A percentile compares a stretch with the other conserved stretches of the same genome.
Conservation (phyloP, 176 grass and related monocot species). For the Phyllostachys edulis region DNA sequence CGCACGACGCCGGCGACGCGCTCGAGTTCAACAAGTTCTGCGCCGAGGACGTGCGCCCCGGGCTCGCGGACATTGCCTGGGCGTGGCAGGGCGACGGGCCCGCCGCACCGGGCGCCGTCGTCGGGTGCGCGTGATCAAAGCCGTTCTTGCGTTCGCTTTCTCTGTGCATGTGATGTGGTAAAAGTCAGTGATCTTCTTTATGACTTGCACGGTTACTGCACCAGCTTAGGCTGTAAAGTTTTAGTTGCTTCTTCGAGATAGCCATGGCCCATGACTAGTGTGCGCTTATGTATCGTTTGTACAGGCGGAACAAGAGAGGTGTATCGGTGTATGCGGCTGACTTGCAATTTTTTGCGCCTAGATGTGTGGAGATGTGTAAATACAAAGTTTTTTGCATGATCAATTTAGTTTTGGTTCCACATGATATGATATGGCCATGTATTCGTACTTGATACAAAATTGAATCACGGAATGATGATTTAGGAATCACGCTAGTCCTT, state of each 20-base stretch:
- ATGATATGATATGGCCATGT: background rate
- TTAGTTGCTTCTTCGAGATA: background rate
- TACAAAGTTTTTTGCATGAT: slow-evolving; percentile 15
- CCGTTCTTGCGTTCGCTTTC: background rate
- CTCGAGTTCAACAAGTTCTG: slow-evolving; percentile 84
- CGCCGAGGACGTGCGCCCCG: slow-evolving; percentile 60
- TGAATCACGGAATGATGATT: background rate
- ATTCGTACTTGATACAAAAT: background rate
- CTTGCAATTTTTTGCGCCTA: background rate
- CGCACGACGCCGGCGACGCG: slow-evolving; percentile 66
- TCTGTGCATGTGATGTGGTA: background rate
- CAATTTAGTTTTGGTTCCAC: background rate
- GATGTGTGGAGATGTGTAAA: slow-evolving; percentile 12
- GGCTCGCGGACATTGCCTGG: slow-evolving; percentile 78
- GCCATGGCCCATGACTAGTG: background rate
- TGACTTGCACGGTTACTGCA: background rate
- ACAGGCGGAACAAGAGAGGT: slow-evolving; percentile 6
- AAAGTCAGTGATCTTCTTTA: background rate
- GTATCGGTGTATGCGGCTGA: background rate
- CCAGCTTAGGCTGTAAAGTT: background rate
- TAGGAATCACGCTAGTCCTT: background rate
- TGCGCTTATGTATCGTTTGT: slow-evolving; percentile 5
- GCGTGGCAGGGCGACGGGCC: slow-evolving; percentile 77
- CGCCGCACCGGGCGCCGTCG: background rate
- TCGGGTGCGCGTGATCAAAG: slow-evolving; percentile 13